Evolutionary conservation across 73 alveolate species (phyloP).

Genomic region (Breviolum minutum): DNA sequence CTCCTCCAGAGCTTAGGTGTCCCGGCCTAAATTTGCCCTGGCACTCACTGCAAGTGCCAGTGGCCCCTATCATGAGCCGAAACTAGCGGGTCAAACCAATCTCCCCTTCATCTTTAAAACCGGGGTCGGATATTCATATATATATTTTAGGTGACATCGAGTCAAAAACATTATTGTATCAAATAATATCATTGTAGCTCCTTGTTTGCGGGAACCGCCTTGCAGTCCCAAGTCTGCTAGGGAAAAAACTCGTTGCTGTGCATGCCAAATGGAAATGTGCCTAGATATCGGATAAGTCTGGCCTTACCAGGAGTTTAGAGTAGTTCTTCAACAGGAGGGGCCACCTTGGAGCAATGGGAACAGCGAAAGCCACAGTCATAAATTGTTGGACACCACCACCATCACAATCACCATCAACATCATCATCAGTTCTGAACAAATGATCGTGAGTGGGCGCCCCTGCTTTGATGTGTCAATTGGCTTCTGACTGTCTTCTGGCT

Average conservation of each 20-base stretch:
- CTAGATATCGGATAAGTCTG: background rate
- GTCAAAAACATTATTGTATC: background rate
- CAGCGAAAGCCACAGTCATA: too few relatives aligned
- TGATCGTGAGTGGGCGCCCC: background rate
- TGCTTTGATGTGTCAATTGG: conserved; percentile 93
- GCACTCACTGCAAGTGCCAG: background rate
- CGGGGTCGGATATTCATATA: background rate
- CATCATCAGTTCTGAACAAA: background rate
- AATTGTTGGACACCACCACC: too few relatives aligned
- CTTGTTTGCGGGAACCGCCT: background rate
- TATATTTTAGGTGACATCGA: background rate
- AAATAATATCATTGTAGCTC: background rate
- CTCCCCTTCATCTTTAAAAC: background rate
- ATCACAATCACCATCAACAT: background rate
- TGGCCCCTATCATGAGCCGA: background rate
- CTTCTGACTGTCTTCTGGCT: conserved; percentile 65
- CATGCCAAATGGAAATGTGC: background rate
- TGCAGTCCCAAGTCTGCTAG: background rate
- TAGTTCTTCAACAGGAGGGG: conserved; percentile 95
- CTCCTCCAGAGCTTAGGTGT: too few relatives aligned
- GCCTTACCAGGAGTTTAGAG: conserved; percentile 73
- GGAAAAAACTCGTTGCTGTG: background rate
- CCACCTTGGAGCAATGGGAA: conserved; percentile 32
- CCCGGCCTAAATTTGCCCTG: too few relatives aligned
- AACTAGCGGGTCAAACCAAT: background rate